A percentile compares a stretch with the other conserved stretches of the same genome.
These are phyloP conservation scores for Scytalidium lignicola DNA, from an alignment of 2,329 filamentous ascomycete genomes.

Conservation along the genomic window DNA sequence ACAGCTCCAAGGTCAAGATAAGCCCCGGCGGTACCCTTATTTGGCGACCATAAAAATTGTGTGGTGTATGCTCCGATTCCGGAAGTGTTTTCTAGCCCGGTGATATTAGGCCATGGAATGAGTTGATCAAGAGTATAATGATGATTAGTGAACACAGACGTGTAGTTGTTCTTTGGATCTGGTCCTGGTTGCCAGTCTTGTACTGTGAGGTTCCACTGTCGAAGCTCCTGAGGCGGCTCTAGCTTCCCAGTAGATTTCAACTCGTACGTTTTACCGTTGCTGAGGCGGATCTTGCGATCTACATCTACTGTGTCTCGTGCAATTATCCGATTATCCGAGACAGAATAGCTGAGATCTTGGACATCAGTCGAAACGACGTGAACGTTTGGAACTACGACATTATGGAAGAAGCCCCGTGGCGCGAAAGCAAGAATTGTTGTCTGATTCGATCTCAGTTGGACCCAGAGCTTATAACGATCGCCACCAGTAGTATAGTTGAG, in stretches of 20 bases:
- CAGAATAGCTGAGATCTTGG: neutral
- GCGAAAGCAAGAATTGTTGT: conserved; percentile 3
- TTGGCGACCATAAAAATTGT: neutral
- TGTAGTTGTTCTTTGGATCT: neutral
- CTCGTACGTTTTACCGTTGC: conserved; percentile 1
- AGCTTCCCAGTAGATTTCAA: neutral
- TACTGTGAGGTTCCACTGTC: neutral
- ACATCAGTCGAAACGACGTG: neutral
- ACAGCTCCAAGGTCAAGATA: neutral
- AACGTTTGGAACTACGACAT: neutral
- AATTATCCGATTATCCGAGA: neutral
- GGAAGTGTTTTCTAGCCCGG: conserved; percentile 1
- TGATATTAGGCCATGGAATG: conserved; percentile 1
- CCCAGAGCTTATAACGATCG: neutral
- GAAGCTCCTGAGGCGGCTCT: neutral
- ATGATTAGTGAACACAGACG: conserved; percentile 1
- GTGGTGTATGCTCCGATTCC: conserved; percentile 3
- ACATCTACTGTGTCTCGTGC: neutral
- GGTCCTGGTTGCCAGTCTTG: conserved; percentile 4
- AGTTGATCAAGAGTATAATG: conserved; percentile 1
- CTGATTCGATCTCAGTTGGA: conserved; percentile 2
- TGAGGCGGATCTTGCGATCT: neutral
- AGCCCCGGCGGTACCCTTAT: neutral
- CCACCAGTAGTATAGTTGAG: conserved; percentile 1
- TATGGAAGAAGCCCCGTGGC: neutral